A percentile compares a stretch with the other conserved stretches of the same genome.
Evolutionary conservation across 2,329 filamentous ascomycete genomes (phyloP).

Genomic region (Ophiosphaerella korrae): DNA sequence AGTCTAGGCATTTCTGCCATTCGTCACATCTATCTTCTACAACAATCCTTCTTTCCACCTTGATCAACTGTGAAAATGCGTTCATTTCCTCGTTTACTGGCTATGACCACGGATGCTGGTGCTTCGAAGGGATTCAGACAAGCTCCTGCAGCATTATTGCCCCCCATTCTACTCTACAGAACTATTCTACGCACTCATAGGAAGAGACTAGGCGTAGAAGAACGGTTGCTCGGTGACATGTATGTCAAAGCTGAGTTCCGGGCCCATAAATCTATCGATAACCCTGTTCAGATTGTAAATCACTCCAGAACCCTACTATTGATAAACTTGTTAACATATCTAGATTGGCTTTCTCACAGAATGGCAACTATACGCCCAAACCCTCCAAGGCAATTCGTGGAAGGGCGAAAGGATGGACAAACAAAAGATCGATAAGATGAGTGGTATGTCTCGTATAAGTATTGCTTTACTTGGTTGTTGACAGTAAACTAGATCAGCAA

Average conservation of each 20-base stretch:
- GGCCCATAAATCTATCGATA: slow-evolving; percentile 81
- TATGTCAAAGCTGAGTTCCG: slow-evolving; percentile 94
- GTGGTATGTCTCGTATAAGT: slow-evolving; percentile 66
- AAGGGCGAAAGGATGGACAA: slow-evolving; percentile 81
- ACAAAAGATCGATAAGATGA: slow-evolving; percentile 89
- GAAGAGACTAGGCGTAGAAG: slow-evolving; percentile 72
- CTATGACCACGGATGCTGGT: slow-evolving; percentile 42
- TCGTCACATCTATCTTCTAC: slow-evolving; percentile 14
- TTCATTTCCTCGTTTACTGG: slow-evolving; percentile 34
- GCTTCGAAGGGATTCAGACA: slow-evolving; percentile 43
- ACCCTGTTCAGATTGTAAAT: slow-evolving; percentile 85
- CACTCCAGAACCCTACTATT: background rate
- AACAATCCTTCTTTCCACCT: background rate
- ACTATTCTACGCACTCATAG: slow-evolving; percentile 85
- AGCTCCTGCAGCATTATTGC: slow-evolving; percentile 71
- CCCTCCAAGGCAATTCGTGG: slow-evolving; percentile 87
- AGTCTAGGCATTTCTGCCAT: slow-evolving; percentile 1
- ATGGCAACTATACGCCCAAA: slow-evolving; percentile 95
- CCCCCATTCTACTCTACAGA: slow-evolving; percentile 87
- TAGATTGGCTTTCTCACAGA: slow-evolving; percentile 95
- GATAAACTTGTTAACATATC: slow-evolving; percentile 8
- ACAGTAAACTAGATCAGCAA: slow-evolving; percentile 73
- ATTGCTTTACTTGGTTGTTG: slow-evolving; percentile 1
- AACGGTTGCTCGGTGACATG: slow-evolving; percentile 83
- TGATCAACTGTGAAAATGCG: slow-evolving; percentile 33